Evolutionary conservation across 176 grass and related monocot species (phyloP).

Genomic region (barley (Hordeum vulgare)): DNA sequence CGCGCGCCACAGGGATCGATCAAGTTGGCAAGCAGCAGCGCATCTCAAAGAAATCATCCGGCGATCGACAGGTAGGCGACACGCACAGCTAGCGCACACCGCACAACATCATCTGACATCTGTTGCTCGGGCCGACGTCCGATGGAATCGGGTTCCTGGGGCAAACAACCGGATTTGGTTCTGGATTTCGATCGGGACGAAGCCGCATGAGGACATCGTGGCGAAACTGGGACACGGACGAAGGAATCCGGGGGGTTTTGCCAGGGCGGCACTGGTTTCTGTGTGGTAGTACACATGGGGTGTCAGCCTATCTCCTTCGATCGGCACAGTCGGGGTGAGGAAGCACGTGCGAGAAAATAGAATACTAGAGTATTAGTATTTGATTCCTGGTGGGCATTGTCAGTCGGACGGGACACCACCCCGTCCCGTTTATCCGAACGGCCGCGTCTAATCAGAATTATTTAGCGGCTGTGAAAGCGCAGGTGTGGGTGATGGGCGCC

Average conservation of each 20-base stretch:
- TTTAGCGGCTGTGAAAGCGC: neutral
- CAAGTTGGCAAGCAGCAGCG: neutral
- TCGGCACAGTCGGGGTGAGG: neutral
- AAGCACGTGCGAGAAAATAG: neutral
- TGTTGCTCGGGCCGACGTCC: neutral
- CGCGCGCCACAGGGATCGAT: neutral
- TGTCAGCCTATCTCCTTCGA: neutral
- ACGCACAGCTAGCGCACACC: neutral
- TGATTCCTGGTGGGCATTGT: neutral
- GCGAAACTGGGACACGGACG: neutral
- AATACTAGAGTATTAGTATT: no score
- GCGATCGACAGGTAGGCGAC: neutral
- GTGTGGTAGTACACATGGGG: neutral
- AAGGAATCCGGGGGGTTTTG: neutral
- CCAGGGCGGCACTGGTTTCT: neutral
- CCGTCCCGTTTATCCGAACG: neutral
- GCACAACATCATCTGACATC: neutral
- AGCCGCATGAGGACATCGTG: neutral
- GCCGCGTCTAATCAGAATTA: neutral
- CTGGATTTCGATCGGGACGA: neutral
- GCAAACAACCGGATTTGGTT: no score
- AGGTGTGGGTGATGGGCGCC: neutral
- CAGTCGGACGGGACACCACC: neutral
- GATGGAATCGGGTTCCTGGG: neutral
- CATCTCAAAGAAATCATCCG: neutral